Evolutionary conservation across 768 basidiomycete genomes (phyloP).

Genomic region (Podaxis pistillaris): DNA sequence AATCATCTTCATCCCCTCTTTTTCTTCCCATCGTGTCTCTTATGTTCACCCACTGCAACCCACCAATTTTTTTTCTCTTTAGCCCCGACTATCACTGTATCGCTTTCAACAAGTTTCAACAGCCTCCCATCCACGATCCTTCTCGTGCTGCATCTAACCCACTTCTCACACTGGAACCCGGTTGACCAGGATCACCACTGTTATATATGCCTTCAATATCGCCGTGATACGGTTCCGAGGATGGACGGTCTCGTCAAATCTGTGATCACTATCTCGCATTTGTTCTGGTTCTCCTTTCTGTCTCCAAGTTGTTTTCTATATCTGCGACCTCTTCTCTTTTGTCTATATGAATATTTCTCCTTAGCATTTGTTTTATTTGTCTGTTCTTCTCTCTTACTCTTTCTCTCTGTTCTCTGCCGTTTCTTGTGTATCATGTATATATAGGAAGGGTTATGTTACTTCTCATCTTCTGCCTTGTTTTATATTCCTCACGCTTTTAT

Average conservation of each 20-base stretch:
- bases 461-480: neutral
- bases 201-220: slow-evolving; percentile 6
- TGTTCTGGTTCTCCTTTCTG: neutral
- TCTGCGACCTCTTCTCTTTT: neutral
- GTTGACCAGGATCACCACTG: neutral
- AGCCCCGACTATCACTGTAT: slow-evolving; percentile 15
- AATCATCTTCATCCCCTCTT: slow-evolving; percentile 22
- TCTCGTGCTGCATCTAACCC: slow-evolving; percentile 18
- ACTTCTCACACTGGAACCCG: slow-evolving; percentile 16
- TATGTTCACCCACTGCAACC: slow-evolving; percentile 30
- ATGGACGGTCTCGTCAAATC: neutral
- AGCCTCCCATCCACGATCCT: neutral
- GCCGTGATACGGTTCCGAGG: slow-evolving; percentile 2
- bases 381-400: neutral
- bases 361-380: neutral
- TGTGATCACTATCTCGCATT: neutral
- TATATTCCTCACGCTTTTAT: neutral
- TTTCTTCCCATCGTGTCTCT: slow-evolving; percentile 18
- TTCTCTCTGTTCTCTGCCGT: neutral
- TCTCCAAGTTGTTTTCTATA: neutral
- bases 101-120: slow-evolving; percentile 7
- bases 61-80: neutral
- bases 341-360: neutral
- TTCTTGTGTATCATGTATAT: slow-evolving; percentile 7
- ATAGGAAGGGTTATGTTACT: neutral